These are phyloP conservation scores for Phytopythium vexans DNA, from an alignment of 352 stramenopile species.

Conservation along the genomic window DNA sequence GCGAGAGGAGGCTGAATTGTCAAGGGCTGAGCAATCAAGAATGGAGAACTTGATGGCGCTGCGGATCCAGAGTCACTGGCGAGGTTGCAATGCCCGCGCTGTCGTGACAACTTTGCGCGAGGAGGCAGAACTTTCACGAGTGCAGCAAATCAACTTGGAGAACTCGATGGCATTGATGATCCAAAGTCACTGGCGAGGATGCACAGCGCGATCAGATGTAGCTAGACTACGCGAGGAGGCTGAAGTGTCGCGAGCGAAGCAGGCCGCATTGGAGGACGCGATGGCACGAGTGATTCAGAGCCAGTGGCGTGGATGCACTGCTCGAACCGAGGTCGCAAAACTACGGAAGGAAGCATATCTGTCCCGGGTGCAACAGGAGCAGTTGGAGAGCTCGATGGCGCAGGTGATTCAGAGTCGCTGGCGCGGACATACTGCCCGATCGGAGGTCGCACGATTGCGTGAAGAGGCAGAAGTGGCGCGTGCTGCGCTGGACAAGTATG, in stretches of 20 bases:
- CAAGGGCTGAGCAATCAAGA: not conserved
- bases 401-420: constrained; percentile 1
- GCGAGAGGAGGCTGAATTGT: not conserved
- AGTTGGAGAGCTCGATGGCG: constrained; percentile 2
- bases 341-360: constrained; percentile 1
- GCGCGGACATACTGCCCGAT: constrained; percentile 2
- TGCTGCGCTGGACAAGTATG: not conserved
- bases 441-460: constrained; percentile 8
- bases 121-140: not conserved
- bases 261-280: constrained; percentile 9
- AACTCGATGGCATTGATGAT: not conserved
- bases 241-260: not conserved
- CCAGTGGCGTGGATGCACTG: constrained; percentile 10
- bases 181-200: constrained; percentile 4
- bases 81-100: constrained; percentile 2
- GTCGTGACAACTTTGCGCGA: constrained; percentile 7
- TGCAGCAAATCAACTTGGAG: too few relatives aligned
- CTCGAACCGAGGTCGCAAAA: constrained; percentile 2
- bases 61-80: constrained; percentile 6
- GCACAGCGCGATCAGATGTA: constrained; percentile 2
- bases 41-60: constrained; percentile 5
- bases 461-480: not conserved
- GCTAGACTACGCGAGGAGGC: constrained; percentile 6
- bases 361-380: not conserved
- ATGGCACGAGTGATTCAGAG: constrained; percentile 6